Evolutionary conservation across 2,329 filamentous ascomycete species (phyloP).

Genomic region (Sordariomycetes sp.): DNA sequence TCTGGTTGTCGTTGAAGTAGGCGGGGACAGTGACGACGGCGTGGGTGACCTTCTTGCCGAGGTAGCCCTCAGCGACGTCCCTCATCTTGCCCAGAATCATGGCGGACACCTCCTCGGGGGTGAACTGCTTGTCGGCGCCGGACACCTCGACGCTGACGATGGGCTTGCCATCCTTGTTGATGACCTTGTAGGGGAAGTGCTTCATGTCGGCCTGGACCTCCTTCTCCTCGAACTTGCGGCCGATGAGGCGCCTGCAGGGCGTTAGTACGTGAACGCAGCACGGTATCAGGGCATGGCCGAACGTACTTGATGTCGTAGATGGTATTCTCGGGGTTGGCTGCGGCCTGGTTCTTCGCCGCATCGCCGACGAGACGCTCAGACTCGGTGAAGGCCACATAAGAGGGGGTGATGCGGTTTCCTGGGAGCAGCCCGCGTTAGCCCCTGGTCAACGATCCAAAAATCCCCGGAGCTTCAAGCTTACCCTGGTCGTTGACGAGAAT

Average conservation of each 20-base stretch:
- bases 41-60: slow-evolving; percentile 74
- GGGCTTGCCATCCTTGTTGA: slow-evolving; percentile 84
- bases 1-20: slow-evolving; percentile 98
- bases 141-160: slow-evolving; percentile 61
- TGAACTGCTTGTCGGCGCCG: slow-evolving; percentile 57
- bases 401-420: slow-evolving; percentile 89
- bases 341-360: slow-evolving; percentile 91
- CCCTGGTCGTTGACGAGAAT: slow-evolving; percentile 87
- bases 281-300: background rate
- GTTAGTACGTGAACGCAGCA: slow-evolving; percentile 9
- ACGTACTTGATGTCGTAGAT: slow-evolving; percentile 76
- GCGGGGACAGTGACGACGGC: slow-evolving; percentile 88
- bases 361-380: slow-evolving; percentile 96
- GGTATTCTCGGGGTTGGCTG: slow-evolving; percentile 62
- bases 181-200: slow-evolving; percentile 95
- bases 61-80: slow-evolving; percentile 66
- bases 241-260: slow-evolving; percentile 58
- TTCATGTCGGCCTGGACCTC: slow-evolving; percentile 89
- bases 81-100: slow-evolving; percentile 81
- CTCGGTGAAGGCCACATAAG: slow-evolving; percentile 92
- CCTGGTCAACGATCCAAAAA: slow-evolving; percentile 5
- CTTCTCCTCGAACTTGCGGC: slow-evolving; percentile 71
- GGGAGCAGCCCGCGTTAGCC: background rate
- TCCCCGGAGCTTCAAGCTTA: background rate
- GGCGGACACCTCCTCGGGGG: slow-evolving; percentile 67